Evolutionary conservation across 202 grass and related monocot genomes (phyloP).

Genomic region (Zoysia matrella): DNA sequence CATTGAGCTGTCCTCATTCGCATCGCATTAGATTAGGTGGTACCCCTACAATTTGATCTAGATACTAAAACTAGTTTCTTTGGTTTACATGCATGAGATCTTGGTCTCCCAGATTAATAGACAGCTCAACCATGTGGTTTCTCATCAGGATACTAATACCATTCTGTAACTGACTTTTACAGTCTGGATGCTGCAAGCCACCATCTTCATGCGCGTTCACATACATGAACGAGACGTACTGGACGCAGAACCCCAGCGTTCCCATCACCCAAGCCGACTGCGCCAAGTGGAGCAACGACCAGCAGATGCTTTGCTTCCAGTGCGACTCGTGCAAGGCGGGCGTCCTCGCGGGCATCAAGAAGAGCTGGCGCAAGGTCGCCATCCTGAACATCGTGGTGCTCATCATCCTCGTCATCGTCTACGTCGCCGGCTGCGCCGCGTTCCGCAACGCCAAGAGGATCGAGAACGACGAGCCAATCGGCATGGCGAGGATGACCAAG

Average conservation of each 20-base stretch:
- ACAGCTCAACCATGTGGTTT: neutral
- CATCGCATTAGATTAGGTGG: neutral
- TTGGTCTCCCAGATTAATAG: neutral
- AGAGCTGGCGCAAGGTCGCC: slow-evolving; percentile 95
- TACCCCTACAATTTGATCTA: neutral
- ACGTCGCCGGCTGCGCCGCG: slow-evolving; percentile 73
- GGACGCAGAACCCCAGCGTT: slow-evolving; percentile 28
- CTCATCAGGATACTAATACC: slow-evolving; percentile 33
- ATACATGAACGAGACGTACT: slow-evolving; percentile 72
- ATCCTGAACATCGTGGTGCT: slow-evolving; percentile 94
- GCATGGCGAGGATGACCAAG: slow-evolving; percentile 74
- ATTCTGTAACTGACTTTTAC: slow-evolving; percentile 16
- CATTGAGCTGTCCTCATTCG: neutral
- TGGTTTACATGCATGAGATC: neutral
- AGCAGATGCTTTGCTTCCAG: slow-evolving; percentile 66
- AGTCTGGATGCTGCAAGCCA: slow-evolving; percentile 99
- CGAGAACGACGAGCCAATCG: slow-evolving; percentile 72
- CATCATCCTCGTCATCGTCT: slow-evolving; percentile 89
- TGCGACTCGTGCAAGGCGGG: slow-evolving; percentile 92
- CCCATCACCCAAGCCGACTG: slow-evolving; percentile 49
- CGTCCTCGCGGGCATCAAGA: slow-evolving; percentile 80
- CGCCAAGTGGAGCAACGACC: slow-evolving; percentile 69
- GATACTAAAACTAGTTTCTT: neutral
- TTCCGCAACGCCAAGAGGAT: slow-evolving; percentile 88
- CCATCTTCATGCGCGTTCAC: slow-evolving; percentile 71